phyloP scores from a whole-genome alignment of 2,329 filamentous ascomycete species.

The Colletotrichum truncatum region DNA sequence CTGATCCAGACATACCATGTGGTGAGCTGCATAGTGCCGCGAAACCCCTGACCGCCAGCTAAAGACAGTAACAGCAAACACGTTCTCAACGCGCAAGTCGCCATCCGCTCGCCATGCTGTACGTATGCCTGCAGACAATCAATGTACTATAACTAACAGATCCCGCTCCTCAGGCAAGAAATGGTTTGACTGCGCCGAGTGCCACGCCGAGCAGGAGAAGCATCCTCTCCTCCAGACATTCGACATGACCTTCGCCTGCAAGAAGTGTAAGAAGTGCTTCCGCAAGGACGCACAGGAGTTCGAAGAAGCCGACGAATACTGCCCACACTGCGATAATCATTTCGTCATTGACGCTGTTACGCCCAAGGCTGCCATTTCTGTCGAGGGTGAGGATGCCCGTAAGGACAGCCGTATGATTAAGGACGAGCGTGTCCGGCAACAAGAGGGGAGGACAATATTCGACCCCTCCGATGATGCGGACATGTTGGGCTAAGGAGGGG shows the following conservation, averaged over 20 bases:
- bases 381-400: conserved; percentile 91
- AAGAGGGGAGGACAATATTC: conserved; percentile 72
- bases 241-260: conserved; percentile 97
- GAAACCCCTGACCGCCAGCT: conserved; percentile 3
- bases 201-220: conserved; percentile 82
- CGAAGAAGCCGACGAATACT: conserved; percentile 98
- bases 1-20: conserved; percentile 41
- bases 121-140: conserved; percentile 44
- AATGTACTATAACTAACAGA: background rate
- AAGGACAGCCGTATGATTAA: conserved; percentile 91
- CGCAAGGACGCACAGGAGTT: conserved; percentile 92
- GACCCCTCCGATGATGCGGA: conserved; percentile 79
- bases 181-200: conserved; percentile 99
- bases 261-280: conserved; percentile 99
- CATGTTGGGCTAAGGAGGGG: conserved; percentile 71
- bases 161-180: conserved; percentile 72
- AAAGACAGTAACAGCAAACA: conserved; percentile 76
- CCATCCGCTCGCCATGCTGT: conserved; percentile 97
- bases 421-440: conserved; percentile 79
- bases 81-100: conserved; percentile 95
- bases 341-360: conserved; percentile 91
- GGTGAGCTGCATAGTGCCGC: conserved; percentile 39
- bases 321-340: conserved; percentile 98
- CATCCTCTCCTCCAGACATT: conserved; percentile 80
- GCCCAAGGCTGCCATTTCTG: conserved; percentile 82